A percentile compares a stretch with the other conserved stretches of the same genome.
phyloP scores from a whole-genome alignment of 371 early-diverging fungal species.

The Mucor circinelloides region DNA sequence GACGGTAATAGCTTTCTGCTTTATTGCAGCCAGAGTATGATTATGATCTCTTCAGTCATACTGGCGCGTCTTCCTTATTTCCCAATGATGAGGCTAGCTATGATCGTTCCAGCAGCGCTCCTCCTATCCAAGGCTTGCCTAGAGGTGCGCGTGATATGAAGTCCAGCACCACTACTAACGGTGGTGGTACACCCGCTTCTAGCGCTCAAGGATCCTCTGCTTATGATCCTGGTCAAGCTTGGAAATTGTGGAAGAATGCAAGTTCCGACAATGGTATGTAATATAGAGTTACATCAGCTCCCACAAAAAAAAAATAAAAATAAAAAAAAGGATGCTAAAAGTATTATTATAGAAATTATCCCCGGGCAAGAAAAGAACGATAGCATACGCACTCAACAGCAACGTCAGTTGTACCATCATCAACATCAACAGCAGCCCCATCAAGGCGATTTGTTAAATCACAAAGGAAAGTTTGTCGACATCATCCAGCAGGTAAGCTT shows the following conservation, averaged over 20 bases:
- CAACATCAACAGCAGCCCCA: constrained; percentile 8
- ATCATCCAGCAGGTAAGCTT: constrained; percentile 13
- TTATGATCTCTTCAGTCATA: constrained; percentile 14
- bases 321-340: neutral
- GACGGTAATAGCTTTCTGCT: constrained; percentile 3
- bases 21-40: constrained; percentile 16
- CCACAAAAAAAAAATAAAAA: too few species aligned
- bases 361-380: constrained; percentile 8
- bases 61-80: constrained; percentile 20
- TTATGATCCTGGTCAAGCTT: constrained; percentile 15
- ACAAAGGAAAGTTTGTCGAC: constrained; percentile 16
- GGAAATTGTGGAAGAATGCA: constrained; percentile 20
- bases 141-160: constrained; percentile 14
- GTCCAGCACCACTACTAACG: neutral
- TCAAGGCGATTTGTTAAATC: constrained; percentile 24
- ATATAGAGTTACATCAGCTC: neutral
- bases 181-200: neutral
- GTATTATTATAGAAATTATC: constrained; percentile 3
- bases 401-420: constrained; percentile 7
- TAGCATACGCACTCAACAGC: constrained; percentile 1
- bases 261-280: constrained; percentile 3
- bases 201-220: neutral
- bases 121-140: constrained; percentile 15
- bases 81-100: neutral
- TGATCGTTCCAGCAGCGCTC: constrained; percentile 11